Evolutionary conservation across 768 basidiomycete species (phyloP).

Genomic region (Trametes meyenii): DNA sequence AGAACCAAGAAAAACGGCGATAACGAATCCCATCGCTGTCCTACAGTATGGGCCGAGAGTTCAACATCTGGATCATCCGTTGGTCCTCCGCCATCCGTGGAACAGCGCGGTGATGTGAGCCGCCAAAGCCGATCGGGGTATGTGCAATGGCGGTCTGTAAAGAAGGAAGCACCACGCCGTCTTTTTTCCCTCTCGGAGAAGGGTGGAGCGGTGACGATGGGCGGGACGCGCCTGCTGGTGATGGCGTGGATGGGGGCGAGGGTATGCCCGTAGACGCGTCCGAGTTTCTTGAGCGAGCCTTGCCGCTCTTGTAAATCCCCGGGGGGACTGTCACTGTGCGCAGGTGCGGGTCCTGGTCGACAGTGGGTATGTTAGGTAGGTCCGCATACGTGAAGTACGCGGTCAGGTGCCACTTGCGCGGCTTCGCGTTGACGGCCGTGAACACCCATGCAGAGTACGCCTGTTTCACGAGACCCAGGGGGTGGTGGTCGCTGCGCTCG

Average conservation of each 20-base stretch:
- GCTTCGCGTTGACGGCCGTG: slow-evolving; percentile 45
- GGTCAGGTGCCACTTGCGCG: slow-evolving; percentile 70
- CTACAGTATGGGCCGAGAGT: slow-evolving; percentile 42
- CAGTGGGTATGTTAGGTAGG: slow-evolving; percentile 40
- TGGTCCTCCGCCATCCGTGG: slow-evolving; percentile 57
- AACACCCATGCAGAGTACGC: slow-evolving; percentile 71
- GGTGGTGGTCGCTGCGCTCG: slow-evolving; percentile 55
- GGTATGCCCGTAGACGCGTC: slow-evolving; percentile 33
- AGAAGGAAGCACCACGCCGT: slow-evolving; percentile 40
- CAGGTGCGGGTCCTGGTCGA: slow-evolving; percentile 41
- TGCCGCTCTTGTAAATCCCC: slow-evolving; percentile 46
- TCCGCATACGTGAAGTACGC: slow-evolving; percentile 46
- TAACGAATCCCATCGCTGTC: slow-evolving; percentile 12
- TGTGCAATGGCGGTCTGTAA: slow-evolving; percentile 43
- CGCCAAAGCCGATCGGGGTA: slow-evolving; percentile 32
- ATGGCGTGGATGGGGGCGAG: slow-evolving; percentile 31
- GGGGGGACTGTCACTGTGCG: slow-evolving; percentile 39
- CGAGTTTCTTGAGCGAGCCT: slow-evolving; percentile 41
- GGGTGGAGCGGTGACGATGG: slow-evolving; percentile 22
- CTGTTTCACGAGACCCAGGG: slow-evolving; percentile 65
- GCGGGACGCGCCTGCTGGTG: slow-evolving; percentile 26
- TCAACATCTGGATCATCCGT: slow-evolving; percentile 61
- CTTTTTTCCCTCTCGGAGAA: slow-evolving; percentile 24
- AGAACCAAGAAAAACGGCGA: background rate
- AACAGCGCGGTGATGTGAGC: slow-evolving; percentile 33